Conservation (phyloP, 2,329 filamentous ascomycete species). For the Mycogone perniciosa region DNA sequence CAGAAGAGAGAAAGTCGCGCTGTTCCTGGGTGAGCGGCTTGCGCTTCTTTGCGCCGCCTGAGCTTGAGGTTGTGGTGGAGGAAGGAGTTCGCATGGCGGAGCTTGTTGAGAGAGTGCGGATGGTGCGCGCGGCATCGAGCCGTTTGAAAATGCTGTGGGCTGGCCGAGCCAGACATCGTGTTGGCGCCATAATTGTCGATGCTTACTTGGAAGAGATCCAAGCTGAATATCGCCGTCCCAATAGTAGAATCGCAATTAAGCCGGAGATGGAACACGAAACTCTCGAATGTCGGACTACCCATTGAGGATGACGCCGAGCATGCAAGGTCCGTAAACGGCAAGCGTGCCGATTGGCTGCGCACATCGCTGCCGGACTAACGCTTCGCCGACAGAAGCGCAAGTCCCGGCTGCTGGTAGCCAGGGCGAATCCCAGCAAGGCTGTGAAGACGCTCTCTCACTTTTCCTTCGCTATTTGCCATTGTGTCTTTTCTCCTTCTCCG, state of each 20-base stretch:
- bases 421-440: not conserved
- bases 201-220: not conserved
- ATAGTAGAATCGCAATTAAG: no score
- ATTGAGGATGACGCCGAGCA: constrained; percentile 5
- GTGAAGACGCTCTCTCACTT: not conserved
- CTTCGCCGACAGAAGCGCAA: constrained; percentile 9
- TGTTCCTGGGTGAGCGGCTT: constrained; percentile 65
- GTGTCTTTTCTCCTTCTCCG: not conserved
- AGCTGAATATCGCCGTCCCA: no score
- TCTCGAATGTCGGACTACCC: constrained; percentile 6
- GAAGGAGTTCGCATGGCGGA: constrained; percentile 15
- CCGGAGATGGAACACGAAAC: not conserved
- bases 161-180: constrained; percentile 15
- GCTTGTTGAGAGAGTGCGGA: constrained; percentile 13
- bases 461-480: not conserved
- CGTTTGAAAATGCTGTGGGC: constrained; percentile 4
- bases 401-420: not conserved
- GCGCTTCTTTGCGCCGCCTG: constrained; percentile 28
- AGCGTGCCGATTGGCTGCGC: constrained; percentile 7
- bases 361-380: constrained; percentile 4
- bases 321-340: constrained; percentile 3
- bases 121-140: constrained; percentile 10
- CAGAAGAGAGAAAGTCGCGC: constrained; percentile 67
- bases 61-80: constrained; percentile 4
- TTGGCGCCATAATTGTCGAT: constrained; percentile 14